Conservation (phyloP, 2,329 filamentous ascomycete genomes). For the Verticillium nonalfalfae region DNA sequence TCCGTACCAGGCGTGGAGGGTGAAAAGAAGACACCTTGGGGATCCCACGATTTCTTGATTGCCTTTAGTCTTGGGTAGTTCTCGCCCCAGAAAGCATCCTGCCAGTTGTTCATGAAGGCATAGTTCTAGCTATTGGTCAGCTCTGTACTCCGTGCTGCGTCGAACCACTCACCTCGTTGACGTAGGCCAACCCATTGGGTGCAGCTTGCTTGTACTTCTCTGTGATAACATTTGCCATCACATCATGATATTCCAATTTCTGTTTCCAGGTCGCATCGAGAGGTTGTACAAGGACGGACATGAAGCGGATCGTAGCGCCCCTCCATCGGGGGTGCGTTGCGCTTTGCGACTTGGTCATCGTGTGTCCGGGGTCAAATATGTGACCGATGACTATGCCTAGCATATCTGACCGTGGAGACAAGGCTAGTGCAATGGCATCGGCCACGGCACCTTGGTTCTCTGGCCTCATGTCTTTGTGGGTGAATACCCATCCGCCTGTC, state of each 20-base stretch:
- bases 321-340: slow-evolving; percentile 10
- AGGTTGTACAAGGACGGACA: slow-evolving; percentile 7
- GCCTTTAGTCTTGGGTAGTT: slow-evolving; percentile 20
- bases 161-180: slow-evolving; percentile 5
- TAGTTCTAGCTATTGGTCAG: slow-evolving; percentile 4
- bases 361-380: slow-evolving; percentile 7
- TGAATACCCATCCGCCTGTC: slow-evolving; percentile 11
- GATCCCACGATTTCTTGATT: slow-evolving; percentile 46
- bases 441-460: slow-evolving; percentile 19
- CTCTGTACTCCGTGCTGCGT: slow-evolving; percentile 10
- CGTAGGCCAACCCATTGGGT: slow-evolving; percentile 6
- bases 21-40: slow-evolving; percentile 34
- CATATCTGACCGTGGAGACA: slow-evolving; percentile 18
- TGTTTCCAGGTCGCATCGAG: slow-evolving; percentile 5
- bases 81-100: slow-evolving; percentile 10
- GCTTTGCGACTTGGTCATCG: slow-evolving; percentile 1
- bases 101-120: slow-evolving; percentile 10
- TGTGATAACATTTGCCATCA: slow-evolving; percentile 11
- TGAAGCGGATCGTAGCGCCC: slow-evolving; percentile 7
- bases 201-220: slow-evolving; percentile 8
- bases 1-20: slow-evolving; percentile 11
- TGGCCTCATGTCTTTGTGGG: slow-evolving; percentile 6
- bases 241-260: slow-evolving; percentile 7
- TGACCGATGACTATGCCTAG: slow-evolving; percentile 7
- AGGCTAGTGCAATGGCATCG: slow-evolving; percentile 23